A percentile compares a stretch with the other conserved stretches of the same genome.
These are phyloP conservation scores for Ramalina peruviana DNA, from an alignment of 495 filamentous ascomycete genomes.

Conservation along the genomic window DNA sequence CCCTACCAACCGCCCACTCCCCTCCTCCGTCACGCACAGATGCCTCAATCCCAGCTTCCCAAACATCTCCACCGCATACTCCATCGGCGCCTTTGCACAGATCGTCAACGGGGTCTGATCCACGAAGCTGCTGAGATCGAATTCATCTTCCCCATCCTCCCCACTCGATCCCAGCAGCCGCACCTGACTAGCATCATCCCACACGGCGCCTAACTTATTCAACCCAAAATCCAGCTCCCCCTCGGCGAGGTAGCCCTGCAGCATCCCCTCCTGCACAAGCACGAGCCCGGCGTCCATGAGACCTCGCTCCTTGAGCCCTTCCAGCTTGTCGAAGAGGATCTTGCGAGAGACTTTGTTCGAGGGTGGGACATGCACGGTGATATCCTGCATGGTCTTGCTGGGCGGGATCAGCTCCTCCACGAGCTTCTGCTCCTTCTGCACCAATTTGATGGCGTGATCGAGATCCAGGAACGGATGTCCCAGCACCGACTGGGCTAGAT, in stretches of 20 bases:
- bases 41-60: constrained; percentile 38
- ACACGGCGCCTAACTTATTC: constrained; percentile 21
- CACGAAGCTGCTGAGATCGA: constrained; percentile 34
- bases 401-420: constrained; percentile 39
- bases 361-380: constrained; percentile 33
- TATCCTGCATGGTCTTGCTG: constrained; percentile 38
- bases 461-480: constrained; percentile 43
- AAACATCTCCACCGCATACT: constrained; percentile 46
- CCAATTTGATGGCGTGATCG: constrained; percentile 30
- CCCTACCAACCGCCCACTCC: constrained; percentile 23
- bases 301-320: constrained; percentile 32
- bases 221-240: constrained; percentile 40
- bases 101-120: constrained; percentile 39
- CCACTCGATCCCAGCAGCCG: constrained; percentile 23
- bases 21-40: constrained; percentile 29
- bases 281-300: constrained; percentile 43
- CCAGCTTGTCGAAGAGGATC: constrained; percentile 30
- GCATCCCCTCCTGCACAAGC: constrained; percentile 34
- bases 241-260: constrained; percentile 41
- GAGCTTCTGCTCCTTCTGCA: constrained; percentile 22
- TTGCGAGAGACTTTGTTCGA: constrained; percentile 29
- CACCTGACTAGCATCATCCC: constrained; percentile 20
- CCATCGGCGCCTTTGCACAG: constrained; percentile 37
- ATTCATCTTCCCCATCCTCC: constrained; percentile 16
- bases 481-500: constrained; percentile 40